These are phyloP conservation scores for Oryza officinalis DNA, from an alignment of 176 grass and related monocot species.

Conservation along the genomic window DNA sequence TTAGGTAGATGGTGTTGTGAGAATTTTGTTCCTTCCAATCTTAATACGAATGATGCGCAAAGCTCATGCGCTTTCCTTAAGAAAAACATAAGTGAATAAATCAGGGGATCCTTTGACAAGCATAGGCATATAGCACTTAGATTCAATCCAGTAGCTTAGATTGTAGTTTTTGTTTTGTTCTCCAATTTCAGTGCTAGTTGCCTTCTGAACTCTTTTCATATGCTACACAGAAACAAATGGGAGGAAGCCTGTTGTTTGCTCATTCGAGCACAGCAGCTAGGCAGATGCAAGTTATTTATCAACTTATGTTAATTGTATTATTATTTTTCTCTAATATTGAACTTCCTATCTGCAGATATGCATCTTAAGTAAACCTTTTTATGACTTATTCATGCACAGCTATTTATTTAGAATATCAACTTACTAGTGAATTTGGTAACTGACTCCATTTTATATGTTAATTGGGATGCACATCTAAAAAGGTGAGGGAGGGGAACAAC, in stretches of 20 bases:
- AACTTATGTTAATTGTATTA: neutral
- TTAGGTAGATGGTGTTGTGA: too few species aligned
- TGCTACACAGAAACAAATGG: neutral
- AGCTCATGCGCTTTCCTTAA: too few species aligned
- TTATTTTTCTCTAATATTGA: neutral
- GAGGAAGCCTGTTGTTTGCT: neutral
- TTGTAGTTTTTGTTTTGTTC: neutral
- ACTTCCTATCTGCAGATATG: neutral
- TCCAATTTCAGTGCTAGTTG: neutral
- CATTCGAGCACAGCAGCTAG: neutral
- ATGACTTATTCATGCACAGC: neutral
- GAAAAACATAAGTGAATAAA: neutral
- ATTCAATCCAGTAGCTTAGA: neutral
- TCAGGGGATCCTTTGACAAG: neutral
- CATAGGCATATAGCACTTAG: neutral
- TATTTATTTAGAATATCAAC: constrained; percentile 1
- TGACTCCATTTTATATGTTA: constrained; percentile 33
- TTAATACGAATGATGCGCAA: too few species aligned
- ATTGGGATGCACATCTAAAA: constrained; percentile 13
- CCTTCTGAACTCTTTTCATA: neutral
- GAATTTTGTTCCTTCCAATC: too few species aligned
- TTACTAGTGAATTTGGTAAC: constrained; percentile 1
- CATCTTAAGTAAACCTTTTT: neutral
- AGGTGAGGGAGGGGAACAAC: constrained; percentile 77
- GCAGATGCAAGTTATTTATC: neutral